Percentiles rank a stretch among this genome's conserved stretches.
Conservation (phyloP, 306 rosid genomes). For the Rosa lucieae region DNA sequence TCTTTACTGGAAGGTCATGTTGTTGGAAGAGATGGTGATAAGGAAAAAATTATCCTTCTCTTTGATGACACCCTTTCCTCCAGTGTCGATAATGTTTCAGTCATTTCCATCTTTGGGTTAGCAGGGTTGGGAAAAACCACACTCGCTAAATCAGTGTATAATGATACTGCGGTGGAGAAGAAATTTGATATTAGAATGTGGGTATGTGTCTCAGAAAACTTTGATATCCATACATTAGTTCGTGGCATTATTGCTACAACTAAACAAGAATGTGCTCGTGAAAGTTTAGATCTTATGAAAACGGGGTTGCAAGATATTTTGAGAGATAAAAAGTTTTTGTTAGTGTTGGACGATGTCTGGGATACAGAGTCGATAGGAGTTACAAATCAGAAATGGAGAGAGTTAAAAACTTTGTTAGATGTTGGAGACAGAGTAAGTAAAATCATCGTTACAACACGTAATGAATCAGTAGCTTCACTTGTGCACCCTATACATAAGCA, state of each 20-base stretch:
- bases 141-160: too few species aligned
- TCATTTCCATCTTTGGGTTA: too few species aligned
- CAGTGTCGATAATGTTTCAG: too few species aligned
- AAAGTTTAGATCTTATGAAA: not conserved
- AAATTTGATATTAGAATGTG: too few species aligned
- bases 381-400: not conserved
- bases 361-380: not conserved
- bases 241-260: not conserved
- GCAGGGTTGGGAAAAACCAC: too few species aligned
- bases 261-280: not conserved
- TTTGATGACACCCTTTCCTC: too few species aligned
- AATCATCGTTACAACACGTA: not conserved
- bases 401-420: not conserved
- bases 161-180: too few species aligned
- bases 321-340: not conserved
- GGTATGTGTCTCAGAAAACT: too few species aligned
- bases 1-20: not conserved
- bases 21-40: slow-evolving; percentile 1
- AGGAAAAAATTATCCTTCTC: too few species aligned
- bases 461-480: not conserved
- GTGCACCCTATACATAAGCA: not conserved
- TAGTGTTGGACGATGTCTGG: not conserved
- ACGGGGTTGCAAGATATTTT: not conserved
- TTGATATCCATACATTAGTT: too few species aligned
- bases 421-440: not conserved